phyloP scores from a whole-genome alignment of 345 rosid species.

The Citrus mangshanensis region DNA sequence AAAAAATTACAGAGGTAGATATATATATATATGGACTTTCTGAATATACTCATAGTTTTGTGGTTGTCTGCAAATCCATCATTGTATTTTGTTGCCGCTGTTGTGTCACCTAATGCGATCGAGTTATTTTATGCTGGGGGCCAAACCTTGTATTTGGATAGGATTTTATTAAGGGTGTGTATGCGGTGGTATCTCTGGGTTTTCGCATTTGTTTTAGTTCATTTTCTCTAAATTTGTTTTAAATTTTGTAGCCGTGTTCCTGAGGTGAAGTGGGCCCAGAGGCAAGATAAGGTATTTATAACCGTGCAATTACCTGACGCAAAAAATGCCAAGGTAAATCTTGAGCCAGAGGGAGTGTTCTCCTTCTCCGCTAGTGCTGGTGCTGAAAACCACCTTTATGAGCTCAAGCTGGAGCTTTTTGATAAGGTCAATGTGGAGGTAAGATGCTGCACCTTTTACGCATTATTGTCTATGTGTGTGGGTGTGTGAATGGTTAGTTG shows the following conservation, averaged over 20 bases:
- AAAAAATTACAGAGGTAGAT: neutral
- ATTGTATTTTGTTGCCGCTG: neutral
- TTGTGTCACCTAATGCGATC: neutral
- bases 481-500: neutral
- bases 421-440: conserved; percentile 89
- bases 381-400: conserved; percentile 51
- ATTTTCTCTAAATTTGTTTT: neutral
- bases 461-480: neutral
- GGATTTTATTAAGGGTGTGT: neutral
- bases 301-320: conserved; percentile 69
- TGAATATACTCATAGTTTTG: neutral
- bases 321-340: conserved; percentile 69
- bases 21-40: neutral
- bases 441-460: conserved; percentile 6
- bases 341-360: conserved; percentile 76
- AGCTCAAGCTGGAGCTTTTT: conserved; percentile 70
- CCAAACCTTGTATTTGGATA: neutral
- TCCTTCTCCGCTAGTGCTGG: conserved; percentile 75
- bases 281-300: conserved; percentile 62
- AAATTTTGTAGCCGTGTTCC: conserved; percentile 64
- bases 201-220: neutral
- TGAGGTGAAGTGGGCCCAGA: conserved; percentile 88
- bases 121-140: neutral
- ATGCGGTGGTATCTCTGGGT: neutral
- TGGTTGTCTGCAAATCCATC: neutral